Percentiles rank a stretch among this genome's conserved stretches.
Evolutionary conservation across 345 rosid species (phyloP).

Genomic region (Barbarea vulgaris): DNA sequence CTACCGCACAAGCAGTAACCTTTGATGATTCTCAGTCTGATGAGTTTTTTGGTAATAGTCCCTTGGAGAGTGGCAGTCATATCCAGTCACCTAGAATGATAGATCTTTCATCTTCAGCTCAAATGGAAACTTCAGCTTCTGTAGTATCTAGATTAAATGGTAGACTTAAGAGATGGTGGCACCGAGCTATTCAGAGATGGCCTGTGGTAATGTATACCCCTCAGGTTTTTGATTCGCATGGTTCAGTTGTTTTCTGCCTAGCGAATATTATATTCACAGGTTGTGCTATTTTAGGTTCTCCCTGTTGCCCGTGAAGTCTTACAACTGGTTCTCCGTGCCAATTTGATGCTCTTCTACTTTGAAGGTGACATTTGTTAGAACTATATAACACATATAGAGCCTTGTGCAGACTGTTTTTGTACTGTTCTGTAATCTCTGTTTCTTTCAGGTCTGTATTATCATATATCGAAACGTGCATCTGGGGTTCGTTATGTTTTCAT

Average conservation of each 20-base stretch:
- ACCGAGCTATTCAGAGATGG: conserved; percentile 69
- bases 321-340: conserved; percentile 81
- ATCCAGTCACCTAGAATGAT: conserved; percentile 37
- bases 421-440: conserved; percentile 10
- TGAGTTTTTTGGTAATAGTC: conserved; percentile 43
- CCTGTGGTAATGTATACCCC: conserved; percentile 56
- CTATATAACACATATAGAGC: not conserved
- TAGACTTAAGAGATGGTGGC: conserved; percentile 53
- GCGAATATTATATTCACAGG: not conserved
- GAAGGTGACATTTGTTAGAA: conserved; percentile 59
- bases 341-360: conserved; percentile 95
- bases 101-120: conserved; percentile 49
- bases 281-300: conserved; percentile 54
- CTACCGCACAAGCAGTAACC: conserved; percentile 64
- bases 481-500: conserved; percentile 87
- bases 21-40: conserved; percentile 70
- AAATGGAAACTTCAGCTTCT: conserved; percentile 52
- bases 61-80: conserved; percentile 42
- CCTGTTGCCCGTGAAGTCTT: conserved; percentile 80
- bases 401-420: not conserved
- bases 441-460: conserved; percentile 79
- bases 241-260: not conserved
- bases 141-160: conserved; percentile 53
- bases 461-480: conserved; percentile 84
- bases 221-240: conserved; percentile 13